phyloP scores from a whole-genome alignment of 1,139 yeast species.

The Kazachstania sp. region DNA sequence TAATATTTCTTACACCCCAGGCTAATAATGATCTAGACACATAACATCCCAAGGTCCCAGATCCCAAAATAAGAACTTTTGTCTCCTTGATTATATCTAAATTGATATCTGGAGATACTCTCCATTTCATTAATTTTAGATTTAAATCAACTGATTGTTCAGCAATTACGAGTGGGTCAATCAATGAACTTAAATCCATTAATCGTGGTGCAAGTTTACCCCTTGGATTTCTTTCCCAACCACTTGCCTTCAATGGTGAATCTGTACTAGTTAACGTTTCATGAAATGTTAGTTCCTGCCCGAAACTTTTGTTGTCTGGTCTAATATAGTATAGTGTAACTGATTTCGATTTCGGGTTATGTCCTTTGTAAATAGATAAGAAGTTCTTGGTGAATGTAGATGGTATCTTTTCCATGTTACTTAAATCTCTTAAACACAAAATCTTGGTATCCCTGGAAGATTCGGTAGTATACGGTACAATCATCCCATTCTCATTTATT shows the following conservation, averaged over 20 bases:
- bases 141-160: slow-evolving; percentile 89
- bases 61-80: slow-evolving; percentile 73
- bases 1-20: slow-evolving; percentile 84
- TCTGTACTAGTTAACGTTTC: too few species aligned
- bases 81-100: slow-evolving; percentile 53
- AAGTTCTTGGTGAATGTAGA: slow-evolving; percentile 63
- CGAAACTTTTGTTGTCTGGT: slow-evolving; percentile 24
- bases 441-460: slow-evolving; percentile 11
- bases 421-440: slow-evolving; percentile 57
- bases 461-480: slow-evolving; percentile 15
- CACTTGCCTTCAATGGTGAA: slow-evolving; percentile 39
- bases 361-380: slow-evolving; percentile 43
- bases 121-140: slow-evolving; percentile 91
- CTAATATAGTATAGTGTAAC: slow-evolving; percentile 39
- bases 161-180: slow-evolving; percentile 74
- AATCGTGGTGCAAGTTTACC: slow-evolving; percentile 74
- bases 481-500: slow-evolving; percentile 15
- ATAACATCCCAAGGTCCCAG: slow-evolving; percentile 93
- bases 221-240: slow-evolving; percentile 81
- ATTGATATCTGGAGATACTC: slow-evolving; percentile 76
- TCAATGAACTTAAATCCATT: slow-evolving; percentile 71
- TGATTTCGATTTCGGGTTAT: slow-evolving; percentile 30
- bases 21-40: slow-evolving; percentile 79
- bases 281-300: slow-evolving; percentile 10
- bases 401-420: slow-evolving; percentile 40